A percentile compares a stretch with the other conserved stretches of the same genome.
Conservation (phyloP, 2,329 filamentous ascomycete genomes). For the Calonectria fujianensis region DNA sequence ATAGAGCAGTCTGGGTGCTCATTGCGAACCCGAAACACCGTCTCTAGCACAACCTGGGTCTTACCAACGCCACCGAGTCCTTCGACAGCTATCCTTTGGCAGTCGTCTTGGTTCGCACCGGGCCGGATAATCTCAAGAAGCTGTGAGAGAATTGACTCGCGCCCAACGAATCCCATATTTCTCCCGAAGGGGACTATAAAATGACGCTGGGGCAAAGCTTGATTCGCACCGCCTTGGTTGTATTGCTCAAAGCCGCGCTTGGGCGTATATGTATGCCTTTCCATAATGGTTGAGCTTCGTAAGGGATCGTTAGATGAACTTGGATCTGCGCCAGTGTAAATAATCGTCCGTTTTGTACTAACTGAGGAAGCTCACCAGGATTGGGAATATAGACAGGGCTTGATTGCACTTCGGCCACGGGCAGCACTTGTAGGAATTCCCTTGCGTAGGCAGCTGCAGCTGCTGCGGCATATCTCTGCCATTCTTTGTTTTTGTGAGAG, state of each 20-base stretch:
- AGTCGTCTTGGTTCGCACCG: neutral
- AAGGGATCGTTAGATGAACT: no score
- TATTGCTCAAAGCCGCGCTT: no score
- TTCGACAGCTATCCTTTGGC: slow-evolving; percentile 41
- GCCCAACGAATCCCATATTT: slow-evolving; percentile 54
- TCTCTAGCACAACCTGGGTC: slow-evolving; percentile 62
- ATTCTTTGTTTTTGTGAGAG: slow-evolving; percentile 61
- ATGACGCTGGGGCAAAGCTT: neutral
- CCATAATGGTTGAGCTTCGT: no score
- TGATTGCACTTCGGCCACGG: no score
- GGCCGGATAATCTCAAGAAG: slow-evolving; percentile 30
- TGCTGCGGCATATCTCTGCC: slow-evolving; percentile 61
- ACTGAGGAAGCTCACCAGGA: no score
- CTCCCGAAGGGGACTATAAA: slow-evolving; percentile 50
- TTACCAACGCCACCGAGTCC: slow-evolving; percentile 63
- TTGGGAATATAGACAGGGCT: no score
- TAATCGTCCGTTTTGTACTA: no score
- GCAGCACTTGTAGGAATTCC: slow-evolving; percentile 24
- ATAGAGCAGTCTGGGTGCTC: slow-evolving; percentile 57
- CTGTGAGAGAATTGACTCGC: slow-evolving; percentile 25
- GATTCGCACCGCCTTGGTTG: no score
- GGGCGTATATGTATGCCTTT: no score
- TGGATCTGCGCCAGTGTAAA: no score
- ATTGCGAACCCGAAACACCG: slow-evolving; percentile 54
- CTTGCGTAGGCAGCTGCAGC: slow-evolving; percentile 57